Conservation (phyloP, 1,139 yeast genomes). For the Magnusiomyces magnusii region DNA sequence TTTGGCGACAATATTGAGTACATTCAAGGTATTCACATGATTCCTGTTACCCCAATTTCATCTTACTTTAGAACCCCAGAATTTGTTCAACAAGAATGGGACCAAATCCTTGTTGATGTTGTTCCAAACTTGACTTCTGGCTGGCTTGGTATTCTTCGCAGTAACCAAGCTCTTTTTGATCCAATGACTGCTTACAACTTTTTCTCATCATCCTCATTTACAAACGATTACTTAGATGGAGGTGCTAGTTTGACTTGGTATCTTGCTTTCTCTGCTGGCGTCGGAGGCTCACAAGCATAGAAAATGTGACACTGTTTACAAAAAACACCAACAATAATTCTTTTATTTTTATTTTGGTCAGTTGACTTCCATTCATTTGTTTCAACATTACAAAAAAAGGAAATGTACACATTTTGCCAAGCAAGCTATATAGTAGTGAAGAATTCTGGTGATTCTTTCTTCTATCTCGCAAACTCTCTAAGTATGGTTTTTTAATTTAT, state of each 20-base stretch:
- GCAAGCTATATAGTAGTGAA: background rate
- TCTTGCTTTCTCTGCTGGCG: conserved; percentile 63
- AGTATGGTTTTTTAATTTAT: too few relatives aligned
- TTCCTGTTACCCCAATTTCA: conserved; percentile 83
- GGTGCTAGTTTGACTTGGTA: conserved; percentile 94
- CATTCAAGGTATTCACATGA: conserved; percentile 93
- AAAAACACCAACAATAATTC: too few relatives aligned
- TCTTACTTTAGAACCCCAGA: conserved; percentile 61
- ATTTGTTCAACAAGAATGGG: conserved; percentile 81
- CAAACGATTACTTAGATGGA: conserved; percentile 51
- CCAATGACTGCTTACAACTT: conserved; percentile 59
- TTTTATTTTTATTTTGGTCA: too few relatives aligned
- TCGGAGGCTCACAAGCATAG: conserved; percentile 38
- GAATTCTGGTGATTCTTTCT: too few relatives aligned
- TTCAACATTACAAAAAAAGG: background rate
- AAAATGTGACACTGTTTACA: background rate
- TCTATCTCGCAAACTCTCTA: too few relatives aligned
- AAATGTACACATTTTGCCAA: background rate
- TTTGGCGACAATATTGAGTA: conserved; percentile 72
- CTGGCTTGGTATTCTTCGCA: conserved; percentile 79
- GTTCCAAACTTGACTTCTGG: conserved; percentile 57
- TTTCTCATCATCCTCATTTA: conserved; percentile 49
- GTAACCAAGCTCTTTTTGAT: conserved; percentile 63
- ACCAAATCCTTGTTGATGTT: conserved; percentile 42
- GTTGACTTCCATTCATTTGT: too few relatives aligned